Base-by-base conservation (phyloP, 805 yeast genomes). In the Candida silvicultrix region DNA sequence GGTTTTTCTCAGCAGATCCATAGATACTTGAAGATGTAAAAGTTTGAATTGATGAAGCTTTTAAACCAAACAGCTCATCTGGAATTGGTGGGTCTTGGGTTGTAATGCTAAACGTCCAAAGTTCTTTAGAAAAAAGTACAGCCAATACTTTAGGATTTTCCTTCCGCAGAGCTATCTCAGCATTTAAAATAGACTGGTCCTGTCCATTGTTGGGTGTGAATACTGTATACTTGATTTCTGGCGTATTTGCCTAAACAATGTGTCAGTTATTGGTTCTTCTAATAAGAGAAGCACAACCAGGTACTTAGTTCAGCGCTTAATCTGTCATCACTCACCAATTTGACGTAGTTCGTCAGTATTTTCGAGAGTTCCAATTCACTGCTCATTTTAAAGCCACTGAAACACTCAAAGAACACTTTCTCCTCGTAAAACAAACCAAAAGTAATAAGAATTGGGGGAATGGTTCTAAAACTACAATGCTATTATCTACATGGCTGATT, bases 71-170 rank as follows among this genome's bases (percentile, higher is more conserved):
- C 28, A 49, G 49, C 11, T 44, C 32, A 28, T 53, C 50, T 4
- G 75, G 73, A 5, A 56, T 43, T 1, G 71, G 70, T 18, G 61
- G 61, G 9, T 56, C 57, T 3, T 50, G 52, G 1, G 61, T 65
- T 45, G 68, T 70, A 41, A 70, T 64, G 36, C 71, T 66, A 45
- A 71, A 71, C 10, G 71, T 62, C 75, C 75, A 72, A 8, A 73
- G 56, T 38, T 71, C 75, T 46, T 67, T 66, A 9, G 71, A 62
- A 31, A 68, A 60, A 2, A 69, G 55, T 10, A 69, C 66, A 0
- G 69, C 73, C 18, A 73, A 52, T 5, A 60, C 63, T 36, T 60
- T 61, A 8, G 70, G 63, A 40, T 68, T 54, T 12, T 59, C 51
- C 42, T 63, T 62, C 45, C 76, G 50, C 35, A 71, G 44, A 14